Conservation (phyloP, 306 rosid genomes). For the Glycine latifolia region DNA sequence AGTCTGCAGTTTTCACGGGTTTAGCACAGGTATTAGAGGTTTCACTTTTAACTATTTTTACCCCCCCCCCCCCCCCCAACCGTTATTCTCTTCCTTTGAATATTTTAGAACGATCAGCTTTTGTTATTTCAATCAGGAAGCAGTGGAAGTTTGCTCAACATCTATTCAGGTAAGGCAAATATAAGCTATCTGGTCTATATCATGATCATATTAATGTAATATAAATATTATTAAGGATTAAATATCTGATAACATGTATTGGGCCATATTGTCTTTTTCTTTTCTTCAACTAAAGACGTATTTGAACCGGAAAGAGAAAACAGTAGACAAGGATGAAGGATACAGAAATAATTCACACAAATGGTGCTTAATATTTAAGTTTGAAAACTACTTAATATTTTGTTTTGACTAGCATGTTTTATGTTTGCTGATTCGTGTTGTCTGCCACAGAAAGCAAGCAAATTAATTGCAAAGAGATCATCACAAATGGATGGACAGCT, state of each 20-base stretch:
- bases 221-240: constrained; percentile 13
- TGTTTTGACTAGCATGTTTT: constrained; percentile 40
- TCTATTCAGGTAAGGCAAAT: constrained; percentile 75
- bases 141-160: constrained; percentile 88
- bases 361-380: constrained; percentile 13
- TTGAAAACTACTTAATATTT: constrained; percentile 29
- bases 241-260: constrained; percentile 2
- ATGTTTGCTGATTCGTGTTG: constrained; percentile 47
- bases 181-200: constrained; percentile 22
- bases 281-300: not conserved
- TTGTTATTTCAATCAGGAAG: constrained; percentile 75
- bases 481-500: constrained; percentile 96
- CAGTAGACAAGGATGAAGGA: not conserved
- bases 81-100: constrained; percentile 23
- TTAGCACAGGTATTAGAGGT: constrained; percentile 85
- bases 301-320: not conserved
- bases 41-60: not conserved
- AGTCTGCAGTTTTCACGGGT: constrained; percentile 91
- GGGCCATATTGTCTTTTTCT: not conserved
- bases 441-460: constrained; percentile 86
- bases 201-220: constrained; percentile 34
- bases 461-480: constrained; percentile 86
- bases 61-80: no score
- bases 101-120: constrained; percentile 23
- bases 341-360: not conserved